A percentile compares a stretch with the other conserved stretches of the same genome.
phyloP scores from a whole-genome alignment of 2,329 filamentous ascomycete species.

The Curvularia verruculosa region DNA sequence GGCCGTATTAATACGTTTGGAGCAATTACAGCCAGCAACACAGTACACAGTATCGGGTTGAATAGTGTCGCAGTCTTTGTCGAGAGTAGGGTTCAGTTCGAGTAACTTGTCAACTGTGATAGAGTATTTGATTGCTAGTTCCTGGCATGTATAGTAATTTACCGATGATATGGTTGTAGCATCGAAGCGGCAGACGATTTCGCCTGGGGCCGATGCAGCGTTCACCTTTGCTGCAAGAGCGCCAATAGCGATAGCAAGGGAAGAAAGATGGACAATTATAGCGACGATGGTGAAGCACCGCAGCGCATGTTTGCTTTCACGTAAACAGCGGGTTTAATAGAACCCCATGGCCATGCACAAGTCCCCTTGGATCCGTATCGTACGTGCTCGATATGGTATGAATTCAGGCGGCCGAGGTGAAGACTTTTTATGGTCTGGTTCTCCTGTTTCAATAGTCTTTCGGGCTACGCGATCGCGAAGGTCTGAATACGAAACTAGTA shows the following conservation, averaged over 20 bases:
- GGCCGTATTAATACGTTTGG: not conserved
- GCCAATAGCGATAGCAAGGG: not conserved
- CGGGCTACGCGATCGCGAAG: not conserved
- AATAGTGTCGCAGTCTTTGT: conserved; percentile 38
- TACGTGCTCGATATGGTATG: not conserved
- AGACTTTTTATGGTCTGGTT: not conserved
- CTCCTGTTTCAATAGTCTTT: not conserved
- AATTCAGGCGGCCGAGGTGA: not conserved
- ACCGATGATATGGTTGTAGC: not conserved
- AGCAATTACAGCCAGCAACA: conserved; percentile 34
- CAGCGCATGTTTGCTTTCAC: not conserved
- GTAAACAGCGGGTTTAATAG: not conserved
- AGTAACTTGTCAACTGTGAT: conserved; percentile 35
- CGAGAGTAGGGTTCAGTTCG: conserved; percentile 34
- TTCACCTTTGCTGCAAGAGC: not conserved
- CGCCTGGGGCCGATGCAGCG: not conserved
- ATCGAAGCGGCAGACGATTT: not conserved
- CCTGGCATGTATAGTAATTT: conserved; percentile 37
- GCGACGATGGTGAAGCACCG: not conserved
- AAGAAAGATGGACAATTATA: not conserved
- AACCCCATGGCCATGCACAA: not conserved
- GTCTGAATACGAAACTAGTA: not conserved
- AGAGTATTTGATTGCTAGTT: conserved; percentile 24
- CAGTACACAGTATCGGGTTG: conserved; percentile 39
- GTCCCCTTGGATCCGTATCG: not conserved